Conservation (phyloP, 139 green algal species). For the Asterochloris erici region DNA sequence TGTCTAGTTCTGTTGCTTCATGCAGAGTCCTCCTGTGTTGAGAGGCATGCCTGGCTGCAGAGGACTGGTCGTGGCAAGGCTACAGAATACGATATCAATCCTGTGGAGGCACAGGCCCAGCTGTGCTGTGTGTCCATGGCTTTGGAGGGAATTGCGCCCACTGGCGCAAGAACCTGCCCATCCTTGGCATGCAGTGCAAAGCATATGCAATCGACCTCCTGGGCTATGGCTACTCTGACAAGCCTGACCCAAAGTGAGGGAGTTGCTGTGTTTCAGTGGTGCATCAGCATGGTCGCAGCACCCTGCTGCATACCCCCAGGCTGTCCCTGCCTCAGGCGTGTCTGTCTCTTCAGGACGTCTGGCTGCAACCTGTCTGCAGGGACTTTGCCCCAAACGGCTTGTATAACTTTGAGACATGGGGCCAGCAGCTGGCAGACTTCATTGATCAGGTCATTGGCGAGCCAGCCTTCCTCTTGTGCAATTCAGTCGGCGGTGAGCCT, state of each 20-base stretch:
- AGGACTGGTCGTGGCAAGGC: conserved; percentile 75
- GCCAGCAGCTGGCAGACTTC: conserved; percentile 81
- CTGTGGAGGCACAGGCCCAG: conserved; percentile 34
- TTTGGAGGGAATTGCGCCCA: conserved; percentile 95
- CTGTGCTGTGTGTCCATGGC: conserved; percentile 79
- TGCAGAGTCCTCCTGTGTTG: too few relatives aligned
- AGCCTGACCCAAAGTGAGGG: conserved; percentile 63
- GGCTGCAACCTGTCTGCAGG: conserved; percentile 7
- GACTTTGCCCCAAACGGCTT: conserved; percentile 44
- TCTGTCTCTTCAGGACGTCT: too few relatives aligned
- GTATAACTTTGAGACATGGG: conserved; percentile 75
- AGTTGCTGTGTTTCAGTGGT: neutral
- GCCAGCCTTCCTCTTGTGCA: conserved; percentile 74
- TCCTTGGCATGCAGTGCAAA: conserved; percentile 46
- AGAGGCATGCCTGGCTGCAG: conserved; percentile 14
- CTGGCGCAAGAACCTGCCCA: conserved; percentile 84
- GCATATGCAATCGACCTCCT: conserved; percentile 91
- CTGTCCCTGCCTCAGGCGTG: too few relatives aligned
- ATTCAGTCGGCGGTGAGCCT: conserved; percentile 80
- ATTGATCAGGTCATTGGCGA: conserved; percentile 52
- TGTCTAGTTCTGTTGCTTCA: too few relatives aligned
- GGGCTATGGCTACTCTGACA: conserved; percentile 65
- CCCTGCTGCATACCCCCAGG: too few relatives aligned
- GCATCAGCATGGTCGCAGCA: neutral
- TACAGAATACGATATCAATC: conserved; percentile 84